A percentile compares a stretch with the other conserved stretches of the same genome.
These are phyloP conservation scores for Gaertneriomyces sp. DNA, from an alignment of 192 early-diverging fungal species.

Conservation along the genomic window DNA sequence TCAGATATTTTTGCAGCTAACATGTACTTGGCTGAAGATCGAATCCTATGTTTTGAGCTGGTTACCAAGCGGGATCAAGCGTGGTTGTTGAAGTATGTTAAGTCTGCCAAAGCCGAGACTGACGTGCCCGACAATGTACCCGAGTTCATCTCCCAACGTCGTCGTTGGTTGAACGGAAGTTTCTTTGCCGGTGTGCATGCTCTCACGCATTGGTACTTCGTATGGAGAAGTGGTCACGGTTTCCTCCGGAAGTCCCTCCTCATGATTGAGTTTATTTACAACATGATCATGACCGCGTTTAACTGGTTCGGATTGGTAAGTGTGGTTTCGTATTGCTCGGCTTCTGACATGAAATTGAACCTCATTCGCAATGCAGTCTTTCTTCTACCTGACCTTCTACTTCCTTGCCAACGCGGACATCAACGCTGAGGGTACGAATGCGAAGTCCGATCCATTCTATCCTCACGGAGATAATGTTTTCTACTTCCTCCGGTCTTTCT, in stretches of 20 bases:
- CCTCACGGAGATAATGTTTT: slow-evolving; percentile 60
- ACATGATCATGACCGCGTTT: slow-evolving; percentile 75
- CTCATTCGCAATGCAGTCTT: slow-evolving; percentile 45
- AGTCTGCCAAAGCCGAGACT: slow-evolving; percentile 83
- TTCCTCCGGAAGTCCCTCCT: slow-evolving; percentile 69
- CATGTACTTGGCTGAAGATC: slow-evolving; percentile 90
- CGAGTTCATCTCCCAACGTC: slow-evolving; percentile 94
- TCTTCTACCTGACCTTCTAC: slow-evolving; percentile 88
- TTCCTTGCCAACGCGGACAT: slow-evolving; percentile 57
- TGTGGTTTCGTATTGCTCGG: not conserved
- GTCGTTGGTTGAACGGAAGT: slow-evolving; percentile 94
- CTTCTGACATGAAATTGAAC: not conserved
- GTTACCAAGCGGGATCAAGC: slow-evolving; percentile 75
- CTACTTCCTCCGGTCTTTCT: slow-evolving; percentile 66
- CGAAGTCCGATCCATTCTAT: slow-evolving; percentile 48
- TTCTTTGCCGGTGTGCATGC: slow-evolving; percentile 93
- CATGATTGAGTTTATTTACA: slow-evolving; percentile 78
- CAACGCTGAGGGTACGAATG: slow-evolving; percentile 29
- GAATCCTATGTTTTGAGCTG: slow-evolving; percentile 94
- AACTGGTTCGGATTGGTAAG: slow-evolving; percentile 85
- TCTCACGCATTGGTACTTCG: slow-evolving; percentile 68
- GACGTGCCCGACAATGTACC: slow-evolving; percentile 86
- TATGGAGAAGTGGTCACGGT: slow-evolving; percentile 75
- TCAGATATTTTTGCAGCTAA: slow-evolving; percentile 82
- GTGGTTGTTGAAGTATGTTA: slow-evolving; percentile 85